These are phyloP conservation scores for Metarhizium anisopliae DNA, from an alignment of 2,329 filamentous ascomycete genomes.

Conservation along the genomic window DNA sequence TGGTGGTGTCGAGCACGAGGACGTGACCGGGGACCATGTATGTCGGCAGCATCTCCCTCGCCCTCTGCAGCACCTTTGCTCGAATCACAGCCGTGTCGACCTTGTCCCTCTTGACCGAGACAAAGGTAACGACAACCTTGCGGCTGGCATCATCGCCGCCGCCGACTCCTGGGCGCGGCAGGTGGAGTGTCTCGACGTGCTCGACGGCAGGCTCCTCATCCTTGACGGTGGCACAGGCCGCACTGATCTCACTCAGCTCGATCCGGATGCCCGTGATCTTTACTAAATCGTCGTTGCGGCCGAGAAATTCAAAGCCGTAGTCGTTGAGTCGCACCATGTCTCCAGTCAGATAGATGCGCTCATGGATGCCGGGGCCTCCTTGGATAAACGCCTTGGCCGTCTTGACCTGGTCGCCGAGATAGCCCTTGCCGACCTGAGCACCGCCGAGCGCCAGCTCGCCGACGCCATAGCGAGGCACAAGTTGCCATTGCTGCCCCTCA, in stretches of 20 bases:
- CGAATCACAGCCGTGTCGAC: slow-evolving; percentile 1
- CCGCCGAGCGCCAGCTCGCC: slow-evolving; percentile 56
- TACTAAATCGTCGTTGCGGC: slow-evolving; percentile 14
- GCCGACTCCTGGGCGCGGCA: slow-evolving; percentile 18
- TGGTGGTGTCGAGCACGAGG: slow-evolving; percentile 16
- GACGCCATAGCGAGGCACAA: slow-evolving; percentile 45
- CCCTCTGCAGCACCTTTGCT: slow-evolving; percentile 2
- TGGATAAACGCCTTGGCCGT: slow-evolving; percentile 12
- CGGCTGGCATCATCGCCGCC: slow-evolving; percentile 8
- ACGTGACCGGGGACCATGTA: slow-evolving; percentile 27
- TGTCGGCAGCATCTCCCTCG: slow-evolving; percentile 6
- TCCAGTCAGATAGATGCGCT: slow-evolving; percentile 23
- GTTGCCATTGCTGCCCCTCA: slow-evolving; percentile 8
- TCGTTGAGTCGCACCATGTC: slow-evolving; percentile 20
- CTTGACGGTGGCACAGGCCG: slow-evolving; percentile 18
- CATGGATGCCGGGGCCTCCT: slow-evolving; percentile 7
- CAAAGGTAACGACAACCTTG: slow-evolving; percentile 24
- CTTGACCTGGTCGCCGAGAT: slow-evolving; percentile 11
- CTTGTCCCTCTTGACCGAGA: slow-evolving; percentile 6
- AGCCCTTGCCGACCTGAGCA: slow-evolving; percentile 28
- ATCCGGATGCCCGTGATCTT: slow-evolving; percentile 17
- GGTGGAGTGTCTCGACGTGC: slow-evolving; percentile 25
- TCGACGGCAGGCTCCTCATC: slow-evolving; percentile 22
- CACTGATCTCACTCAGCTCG: slow-evolving; percentile 19
- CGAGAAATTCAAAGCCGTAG: slow-evolving; percentile 13